Percentiles rank a stretch among this genome's conserved stretches.
Conservation (phyloP, 106 monocot genomes). For the Gastrodia elata region DNA sequence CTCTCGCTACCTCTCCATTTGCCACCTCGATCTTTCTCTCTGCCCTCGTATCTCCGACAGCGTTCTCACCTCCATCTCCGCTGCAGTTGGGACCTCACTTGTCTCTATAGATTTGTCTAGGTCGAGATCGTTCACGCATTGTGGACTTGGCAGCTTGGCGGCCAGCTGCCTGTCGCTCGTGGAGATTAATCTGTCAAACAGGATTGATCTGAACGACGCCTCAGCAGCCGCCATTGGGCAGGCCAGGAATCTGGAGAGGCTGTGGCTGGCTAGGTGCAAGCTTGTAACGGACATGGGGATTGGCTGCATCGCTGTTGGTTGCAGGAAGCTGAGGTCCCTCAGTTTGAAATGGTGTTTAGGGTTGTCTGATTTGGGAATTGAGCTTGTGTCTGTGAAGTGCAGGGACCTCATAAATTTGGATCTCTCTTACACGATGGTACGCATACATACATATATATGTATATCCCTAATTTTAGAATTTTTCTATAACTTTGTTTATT, state of each 20-base stretch:
- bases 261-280: conserved; percentile 49
- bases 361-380: conserved; percentile 57
- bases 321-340: conserved; percentile 36
- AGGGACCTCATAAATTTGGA: conserved; percentile 41
- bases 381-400: conserved; percentile 60
- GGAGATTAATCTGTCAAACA: conserved; percentile 49
- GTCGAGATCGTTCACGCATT: conserved; percentile 25
- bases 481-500: not conserved
- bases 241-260: conserved; percentile 32
- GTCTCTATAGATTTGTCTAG: conserved; percentile 46
- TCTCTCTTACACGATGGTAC: conserved; percentile 62
- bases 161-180: conserved; percentile 21
- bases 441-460: not conserved
- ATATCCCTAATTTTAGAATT: not conserved
- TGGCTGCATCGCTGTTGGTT: conserved; percentile 69
- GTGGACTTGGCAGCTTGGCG: conserved; percentile 27
- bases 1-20: conserved; percentile 33
- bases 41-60: conserved; percentile 44
- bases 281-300: conserved; percentile 60
- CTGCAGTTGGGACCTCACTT: conserved; percentile 13
- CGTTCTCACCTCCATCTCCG: conserved; percentile 21
- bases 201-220: conserved; percentile 32
- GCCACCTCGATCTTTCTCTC: conserved; percentile 50
- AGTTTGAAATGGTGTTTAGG: conserved; percentile 58
- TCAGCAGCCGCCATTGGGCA: conserved; percentile 40